phyloP scores from a whole-genome alignment of 1,284 basidiomycete species.

The Omphalotus olearius region DNA sequence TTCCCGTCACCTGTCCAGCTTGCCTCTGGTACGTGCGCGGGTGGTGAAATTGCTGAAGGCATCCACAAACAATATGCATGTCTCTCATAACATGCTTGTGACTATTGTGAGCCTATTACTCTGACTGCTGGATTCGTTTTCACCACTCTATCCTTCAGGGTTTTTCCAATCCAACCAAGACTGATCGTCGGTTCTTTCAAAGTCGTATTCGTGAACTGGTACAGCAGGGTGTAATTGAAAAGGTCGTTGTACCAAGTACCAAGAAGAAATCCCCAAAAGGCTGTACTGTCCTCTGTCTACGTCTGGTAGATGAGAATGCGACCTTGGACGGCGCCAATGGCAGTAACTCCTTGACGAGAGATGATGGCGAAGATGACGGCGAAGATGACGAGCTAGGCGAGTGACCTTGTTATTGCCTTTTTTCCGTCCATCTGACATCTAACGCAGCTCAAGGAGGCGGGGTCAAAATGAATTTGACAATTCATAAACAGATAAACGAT shows the following conservation, averaged over 20 bases:
- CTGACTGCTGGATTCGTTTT: conserved; percentile 3
- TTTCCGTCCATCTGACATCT: conserved; percentile 7
- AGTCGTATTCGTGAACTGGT: conserved; percentile 66
- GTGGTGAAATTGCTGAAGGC: conserved; percentile 64
- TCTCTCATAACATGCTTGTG: conserved; percentile 64
- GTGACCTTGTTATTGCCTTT: conserved; percentile 9
- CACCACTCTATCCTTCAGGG: conserved; percentile 41
- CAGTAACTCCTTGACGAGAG: conserved; percentile 25
- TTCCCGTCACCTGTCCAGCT: conserved; percentile 67
- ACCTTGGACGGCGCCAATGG: conserved; percentile 24
- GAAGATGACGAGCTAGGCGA: conserved; percentile 34
- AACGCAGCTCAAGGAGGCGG: conserved; percentile 26
- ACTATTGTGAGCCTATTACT: conserved; percentile 49
- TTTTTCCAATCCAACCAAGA: conserved; percentile 65
- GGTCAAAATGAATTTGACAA: conserved; percentile 56
- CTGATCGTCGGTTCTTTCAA: conserved; percentile 74
- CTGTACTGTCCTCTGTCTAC: conserved; percentile 56
- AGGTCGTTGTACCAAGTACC: conserved; percentile 58
- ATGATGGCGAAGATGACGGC: conserved; percentile 33
- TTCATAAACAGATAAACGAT: conserved; percentile 74
- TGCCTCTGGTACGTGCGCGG: conserved; percentile 62
- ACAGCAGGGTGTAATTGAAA: conserved; percentile 67
- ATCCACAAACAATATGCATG: conserved; percentile 63
- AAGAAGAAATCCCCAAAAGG: conserved; percentile 37
- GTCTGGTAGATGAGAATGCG: conserved; percentile 39